Evolutionary conservation across 768 basidiomycete genomes (phyloP).

Genomic region (Kwoniella newhampshirensis): DNA sequence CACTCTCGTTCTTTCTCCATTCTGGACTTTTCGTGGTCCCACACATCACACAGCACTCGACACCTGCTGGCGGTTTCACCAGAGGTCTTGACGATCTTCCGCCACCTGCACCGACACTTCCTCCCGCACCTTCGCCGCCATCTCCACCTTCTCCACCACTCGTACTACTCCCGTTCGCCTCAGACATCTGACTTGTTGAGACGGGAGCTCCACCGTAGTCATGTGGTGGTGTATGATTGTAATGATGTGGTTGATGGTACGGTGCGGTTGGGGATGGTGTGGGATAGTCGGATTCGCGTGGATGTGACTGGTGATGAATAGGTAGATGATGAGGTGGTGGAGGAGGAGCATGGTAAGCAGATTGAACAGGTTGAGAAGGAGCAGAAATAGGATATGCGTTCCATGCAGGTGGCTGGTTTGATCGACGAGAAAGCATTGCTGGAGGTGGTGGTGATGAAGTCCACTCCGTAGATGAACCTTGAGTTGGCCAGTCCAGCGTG

Average conservation of each 20-base stretch:
- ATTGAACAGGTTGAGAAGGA: too few species aligned
- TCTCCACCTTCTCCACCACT: background rate
- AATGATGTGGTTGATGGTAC: background rate
- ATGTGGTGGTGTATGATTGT: slow-evolving; percentile 6
- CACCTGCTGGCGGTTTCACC: slow-evolving; percentile 46
- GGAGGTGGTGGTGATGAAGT: background rate
- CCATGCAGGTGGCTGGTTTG: background rate
- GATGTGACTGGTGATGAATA: slow-evolving; percentile 2
- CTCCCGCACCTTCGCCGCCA: slow-evolving; percentile 3
- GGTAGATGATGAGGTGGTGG: slow-evolving; percentile 2
- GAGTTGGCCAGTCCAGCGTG: too few species aligned
- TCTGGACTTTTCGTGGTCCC: slow-evolving; percentile 47
- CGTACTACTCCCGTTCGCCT: background rate
- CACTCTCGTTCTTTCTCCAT: slow-evolving; percentile 49
- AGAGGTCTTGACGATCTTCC: slow-evolving; percentile 27
- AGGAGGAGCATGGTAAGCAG: background rate
- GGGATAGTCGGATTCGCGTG: background rate
- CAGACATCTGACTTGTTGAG: background rate
- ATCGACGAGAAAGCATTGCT: background rate
- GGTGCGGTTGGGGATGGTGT: slow-evolving; percentile 1
- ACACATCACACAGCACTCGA: slow-evolving; percentile 46
- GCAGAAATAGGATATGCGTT: background rate
- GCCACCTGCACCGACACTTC: slow-evolving; percentile 14
- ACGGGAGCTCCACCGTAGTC: background rate
- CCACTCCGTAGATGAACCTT: too few species aligned